Conservation (phyloP, 805 yeast genomes). For the Ogataea kodamae region DNA sequence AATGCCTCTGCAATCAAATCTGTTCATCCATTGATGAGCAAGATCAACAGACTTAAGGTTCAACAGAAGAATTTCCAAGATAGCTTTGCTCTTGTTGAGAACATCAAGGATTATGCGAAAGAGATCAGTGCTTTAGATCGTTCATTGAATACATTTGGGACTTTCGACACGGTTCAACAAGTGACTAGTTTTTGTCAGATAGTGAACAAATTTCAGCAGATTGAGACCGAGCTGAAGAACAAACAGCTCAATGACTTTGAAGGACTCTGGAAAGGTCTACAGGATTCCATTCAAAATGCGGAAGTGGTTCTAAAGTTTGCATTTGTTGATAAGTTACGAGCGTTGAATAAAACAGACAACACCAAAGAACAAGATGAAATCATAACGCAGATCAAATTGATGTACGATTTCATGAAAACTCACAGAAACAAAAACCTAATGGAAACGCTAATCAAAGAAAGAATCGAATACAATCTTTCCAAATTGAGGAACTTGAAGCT, state of each 20-base stretch:
- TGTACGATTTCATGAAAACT: slow-evolving; percentile 44
- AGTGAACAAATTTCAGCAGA: slow-evolving; percentile 34
- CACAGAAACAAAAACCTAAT: slow-evolving; percentile 29
- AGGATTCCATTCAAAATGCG: slow-evolving; percentile 51
- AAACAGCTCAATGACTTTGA: slow-evolving; percentile 48
- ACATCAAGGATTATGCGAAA: slow-evolving; percentile 48
- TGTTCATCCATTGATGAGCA: slow-evolving; percentile 67
- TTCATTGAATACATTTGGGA: slow-evolving; percentile 29
- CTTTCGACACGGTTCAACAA: slow-evolving; percentile 31
- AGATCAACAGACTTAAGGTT: slow-evolving; percentile 53
- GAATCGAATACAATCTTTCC: slow-evolving; percentile 40
- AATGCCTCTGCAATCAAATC: slow-evolving; percentile 56
- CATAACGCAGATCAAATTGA: slow-evolving; percentile 36
- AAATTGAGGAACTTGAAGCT: slow-evolving; percentile 45
- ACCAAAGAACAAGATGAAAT: slow-evolving; percentile 35
- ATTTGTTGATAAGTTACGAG: slow-evolving; percentile 42
- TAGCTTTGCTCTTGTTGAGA: slow-evolving; percentile 44
- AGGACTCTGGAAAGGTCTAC: slow-evolving; percentile 63
- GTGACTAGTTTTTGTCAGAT: slow-evolving; percentile 40
- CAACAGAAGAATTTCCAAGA: slow-evolving; percentile 57
- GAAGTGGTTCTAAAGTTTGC: slow-evolving; percentile 51
- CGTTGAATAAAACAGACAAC: slow-evolving; percentile 36
- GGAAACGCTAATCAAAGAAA: slow-evolving; percentile 39
- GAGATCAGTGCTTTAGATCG: slow-evolving; percentile 33
- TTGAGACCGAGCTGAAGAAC: slow-evolving; percentile 15